A percentile compares a stretch with the other conserved stretches of the same genome.
phyloP scores from a whole-genome alignment of 768 basidiomycete genomes.

The Lactarius hatsudake region DNA sequence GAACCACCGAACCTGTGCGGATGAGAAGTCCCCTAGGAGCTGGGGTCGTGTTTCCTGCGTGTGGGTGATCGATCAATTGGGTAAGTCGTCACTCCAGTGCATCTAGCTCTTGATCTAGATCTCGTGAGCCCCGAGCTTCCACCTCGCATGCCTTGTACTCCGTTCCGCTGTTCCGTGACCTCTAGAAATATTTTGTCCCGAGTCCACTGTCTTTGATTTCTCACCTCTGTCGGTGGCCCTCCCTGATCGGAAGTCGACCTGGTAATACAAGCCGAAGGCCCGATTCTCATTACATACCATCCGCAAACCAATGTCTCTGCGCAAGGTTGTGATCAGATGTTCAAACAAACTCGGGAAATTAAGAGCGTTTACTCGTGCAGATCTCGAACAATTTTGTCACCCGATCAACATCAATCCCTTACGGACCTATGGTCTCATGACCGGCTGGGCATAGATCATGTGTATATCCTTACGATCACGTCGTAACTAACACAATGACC shows the following conservation, averaged over 20 bases:
- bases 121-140: background rate
- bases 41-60: background rate
- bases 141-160: background rate
- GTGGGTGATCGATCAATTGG: background rate
- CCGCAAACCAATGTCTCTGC: background rate
- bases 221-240: background rate
- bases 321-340: background rate
- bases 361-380: background rate
- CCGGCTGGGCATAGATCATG: background rate
- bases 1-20: background rate
- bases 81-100: background rate
- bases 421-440: background rate
- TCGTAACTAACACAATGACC: background rate
- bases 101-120: background rate
- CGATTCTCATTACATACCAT: background rate
- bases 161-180: background rate
- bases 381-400: background rate
- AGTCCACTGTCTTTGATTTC: background rate
- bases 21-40: background rate
- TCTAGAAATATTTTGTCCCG: background rate
- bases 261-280: background rate
- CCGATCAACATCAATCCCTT: background rate
- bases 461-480: background rate
- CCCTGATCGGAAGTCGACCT: background rate
- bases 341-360: background rate